phyloP scores from a whole-genome alignment of 2,329 filamentous ascomycete genomes.

The Penicillium psychrosexuale region DNA sequence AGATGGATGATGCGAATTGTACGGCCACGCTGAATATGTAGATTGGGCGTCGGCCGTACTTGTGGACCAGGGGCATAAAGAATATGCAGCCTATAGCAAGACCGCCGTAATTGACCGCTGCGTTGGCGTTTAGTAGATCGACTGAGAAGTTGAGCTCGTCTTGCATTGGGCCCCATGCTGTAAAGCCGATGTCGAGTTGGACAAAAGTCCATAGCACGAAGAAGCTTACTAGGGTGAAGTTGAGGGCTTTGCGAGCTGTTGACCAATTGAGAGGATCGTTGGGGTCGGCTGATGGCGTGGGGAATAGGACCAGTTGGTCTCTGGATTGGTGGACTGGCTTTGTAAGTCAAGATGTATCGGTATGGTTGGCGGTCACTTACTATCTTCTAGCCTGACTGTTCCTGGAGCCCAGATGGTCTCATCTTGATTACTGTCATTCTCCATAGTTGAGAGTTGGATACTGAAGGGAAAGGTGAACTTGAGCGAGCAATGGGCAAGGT shows the following conservation, averaged over 20 bases:
- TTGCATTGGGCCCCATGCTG: constrained; percentile 45
- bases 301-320: constrained; percentile 19
- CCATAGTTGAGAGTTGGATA: constrained; percentile 5
- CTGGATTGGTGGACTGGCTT: constrained; percentile 7
- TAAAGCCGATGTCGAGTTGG: constrained; percentile 39
- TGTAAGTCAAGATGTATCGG: background rate
- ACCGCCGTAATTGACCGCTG: constrained; percentile 44
- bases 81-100: constrained; percentile 45
- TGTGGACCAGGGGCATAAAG: constrained; percentile 47
- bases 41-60: constrained; percentile 47
- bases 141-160: constrained; percentile 44
- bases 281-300: constrained; percentile 24
- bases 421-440: constrained; percentile 9
- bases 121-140: constrained; percentile 43
- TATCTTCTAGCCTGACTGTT: constrained; percentile 20
- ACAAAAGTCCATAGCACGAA: constrained; percentile 30
- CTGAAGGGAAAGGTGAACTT: background rate
- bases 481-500: background rate
- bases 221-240: constrained; percentile 26
- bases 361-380: constrained; percentile 1
- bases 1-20: constrained; percentile 40
- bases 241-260: constrained; percentile 22
- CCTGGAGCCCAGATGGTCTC: constrained; percentile 21
- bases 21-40: constrained; percentile 45
- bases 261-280: constrained; percentile 31